Conservation (phyloP, 805 yeast species). For the Pichia occidentalis region DNA sequence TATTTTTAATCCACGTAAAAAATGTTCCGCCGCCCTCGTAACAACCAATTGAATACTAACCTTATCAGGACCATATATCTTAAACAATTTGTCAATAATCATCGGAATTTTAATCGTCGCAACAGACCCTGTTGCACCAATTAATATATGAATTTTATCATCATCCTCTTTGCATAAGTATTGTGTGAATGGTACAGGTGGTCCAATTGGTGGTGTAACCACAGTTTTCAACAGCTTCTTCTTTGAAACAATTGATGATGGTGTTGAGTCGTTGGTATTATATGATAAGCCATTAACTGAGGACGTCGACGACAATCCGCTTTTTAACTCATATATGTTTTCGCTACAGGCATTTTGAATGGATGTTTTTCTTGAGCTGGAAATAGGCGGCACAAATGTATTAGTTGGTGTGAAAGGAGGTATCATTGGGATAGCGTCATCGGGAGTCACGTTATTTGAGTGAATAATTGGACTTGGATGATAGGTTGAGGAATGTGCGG, state of each 20-base stretch:
- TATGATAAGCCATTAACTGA: slow-evolving; percentile 7
- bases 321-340: slow-evolving; percentile 3
- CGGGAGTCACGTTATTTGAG: no score
- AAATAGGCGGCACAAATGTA: no score
- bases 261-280: slow-evolving; percentile 10
- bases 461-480: no score
- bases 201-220: slow-evolving; percentile 51
- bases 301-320: slow-evolving; percentile 10
- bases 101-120: slow-evolving; percentile 92
- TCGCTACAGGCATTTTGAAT: slow-evolving; percentile 1
- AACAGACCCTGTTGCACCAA: slow-evolving; percentile 94
- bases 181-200: slow-evolving; percentile 69
- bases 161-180: slow-evolving; percentile 70
- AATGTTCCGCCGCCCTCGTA: slow-evolving; percentile 81
- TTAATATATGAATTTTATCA: slow-evolving; percentile 76
- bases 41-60: slow-evolving; percentile 81
- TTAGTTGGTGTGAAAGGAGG: no score
- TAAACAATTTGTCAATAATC: slow-evolving; percentile 79
- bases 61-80: slow-evolving; percentile 64
- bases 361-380: slow-evolving; percentile 9
- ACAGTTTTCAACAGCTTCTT: slow-evolving; percentile 38
- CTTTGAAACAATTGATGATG: slow-evolving; percentile 12
- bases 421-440: no score
- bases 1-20: slow-evolving; percentile 49
- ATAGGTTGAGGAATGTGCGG: no score